Base-by-base conservation (phyloP, 1,139 yeast species). In the Dujonia santamariae region DNA sequence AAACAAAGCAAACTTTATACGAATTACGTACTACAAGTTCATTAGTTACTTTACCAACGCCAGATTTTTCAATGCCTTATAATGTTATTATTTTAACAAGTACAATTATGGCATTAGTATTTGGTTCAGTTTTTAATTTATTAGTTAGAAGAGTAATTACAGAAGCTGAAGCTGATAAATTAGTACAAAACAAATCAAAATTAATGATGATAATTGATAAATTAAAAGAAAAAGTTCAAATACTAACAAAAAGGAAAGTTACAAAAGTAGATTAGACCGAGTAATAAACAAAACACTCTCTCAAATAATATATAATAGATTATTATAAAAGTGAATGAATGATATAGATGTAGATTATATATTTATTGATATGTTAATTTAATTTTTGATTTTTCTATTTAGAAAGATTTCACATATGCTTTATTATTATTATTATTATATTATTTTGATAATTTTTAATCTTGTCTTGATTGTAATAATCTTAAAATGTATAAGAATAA, bases 31-130 rank as follows among this genome's bases (percentile, higher is more conserved):
- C 97, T 0, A 80, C 97, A 1, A 85, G 97, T 29, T 71, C 90
- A 36, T 65, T 94, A 38, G 67, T 94, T 32, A 79, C 95, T 0
- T 70, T 94, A 35, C 97, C 98, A 2, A 94, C 97, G 0, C 99
- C 99, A 0, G 99, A 94, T 63, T 94, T 94, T 59, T 85, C 96
- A 40, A 94, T 94, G 99, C 98, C 98, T 1, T 94, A 94, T 56
- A 94, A 94, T 51, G 99, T 94, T 31, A 92, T 94, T 40, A 94
- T 94, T 32, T 68, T 94, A 43, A 86, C 97, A 0, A 86, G 96
- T 17, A 94, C 98, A 0, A 84, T 88, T 8, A 84, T 92, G 85
- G 90, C 98, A 0, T 63, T 92, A 41, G 81, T 92, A 0, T 92
- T 90, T 62, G 98, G 98, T 3, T 78, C 94, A 0, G 53, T 90